Base-by-base conservation (phyloP, 2,329 filamentous ascomycete genomes). In the Xylaria sp. region DNA sequence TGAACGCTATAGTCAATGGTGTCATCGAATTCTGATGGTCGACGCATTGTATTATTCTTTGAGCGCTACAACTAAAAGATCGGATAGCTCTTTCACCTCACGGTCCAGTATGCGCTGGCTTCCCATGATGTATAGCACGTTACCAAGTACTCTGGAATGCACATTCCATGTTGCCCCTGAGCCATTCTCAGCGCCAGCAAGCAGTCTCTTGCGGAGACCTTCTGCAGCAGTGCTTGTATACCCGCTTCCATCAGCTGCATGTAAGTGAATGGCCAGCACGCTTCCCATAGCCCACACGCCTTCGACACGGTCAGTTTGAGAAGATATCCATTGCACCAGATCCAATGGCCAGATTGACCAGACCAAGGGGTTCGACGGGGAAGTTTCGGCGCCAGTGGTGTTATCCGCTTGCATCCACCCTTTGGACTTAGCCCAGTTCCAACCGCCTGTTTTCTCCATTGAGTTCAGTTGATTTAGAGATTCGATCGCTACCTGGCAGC, bases 401-500 rank as follows among this genome's bases (percentile, higher is more conserved):
- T 50, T 32, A 18, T 46, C 51, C n/a, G 2, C 28, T n/a, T 64
- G 69, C 2, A 70, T 52, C 75, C 73, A 74, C 46, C 88, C 90
- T 56, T 84, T 82, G 0, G 78, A 67, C 70, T 85, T 86, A 66
- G 85, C 89, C 70, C 74, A 82, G 68, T 85, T 79, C 91, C 91
- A 94, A 0, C 81, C 80, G 0, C 87, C 87, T 0, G 78, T 75
- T 0, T 74, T 74, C 2, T 92, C 88, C 83, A 94, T 87, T 0
- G 80, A 75, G 54, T 83, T 78, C 85, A 95, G 88, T 48, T 84
- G 84, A 9, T 80, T 78, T 9, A 97, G 78, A 0, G 89, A 90
- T 60, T 89, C 87, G n/a, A 91, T 84, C 0, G 91, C 94, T 0
- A 97, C 92, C 54, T 91, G 88, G 74, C 93, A 97, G 0, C 93